Evolutionary conservation across 1,284 basidiomycete genomes (phyloP).

Genomic region (Rhodotorula mucilaginosa): DNA sequence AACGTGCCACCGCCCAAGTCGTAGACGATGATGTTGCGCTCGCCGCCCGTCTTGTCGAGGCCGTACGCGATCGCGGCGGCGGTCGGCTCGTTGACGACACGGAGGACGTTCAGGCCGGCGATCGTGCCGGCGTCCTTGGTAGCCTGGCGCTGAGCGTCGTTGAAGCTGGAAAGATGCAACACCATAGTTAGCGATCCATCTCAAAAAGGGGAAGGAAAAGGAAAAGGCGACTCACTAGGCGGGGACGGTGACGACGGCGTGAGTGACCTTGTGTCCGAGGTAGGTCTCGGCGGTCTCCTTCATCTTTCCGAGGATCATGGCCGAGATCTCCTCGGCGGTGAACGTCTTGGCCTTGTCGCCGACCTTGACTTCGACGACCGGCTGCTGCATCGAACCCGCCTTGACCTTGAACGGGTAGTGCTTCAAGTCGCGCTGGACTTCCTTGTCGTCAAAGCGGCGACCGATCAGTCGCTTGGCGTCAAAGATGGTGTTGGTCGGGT

Average conservation of each 20-base stretch:
- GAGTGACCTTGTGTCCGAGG: conserved; percentile 91
- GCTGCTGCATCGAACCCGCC: conserved; percentile 31
- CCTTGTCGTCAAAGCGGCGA: conserved; percentile 74
- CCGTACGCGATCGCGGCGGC: conserved; percentile 94
- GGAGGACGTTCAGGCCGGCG: conserved; percentile 90
- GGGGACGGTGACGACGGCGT: conserved; percentile 97
- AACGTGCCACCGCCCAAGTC: conserved; percentile 98
- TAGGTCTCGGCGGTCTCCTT: conserved; percentile 99
- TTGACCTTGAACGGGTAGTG: conserved; percentile 61
- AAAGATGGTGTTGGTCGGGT: conserved; percentile 90
- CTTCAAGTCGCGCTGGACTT: conserved; percentile 76
- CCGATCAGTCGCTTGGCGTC: conserved; percentile 95
- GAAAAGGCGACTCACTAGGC: conserved; percentile 58
- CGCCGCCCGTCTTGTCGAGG: conserved; percentile 86
- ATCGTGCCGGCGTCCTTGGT: conserved; percentile 98
- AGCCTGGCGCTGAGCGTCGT: conserved; percentile 97
- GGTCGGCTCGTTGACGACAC: conserved; percentile 99
- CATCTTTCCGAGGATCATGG: conserved; percentile 97
- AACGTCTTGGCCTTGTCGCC: conserved; percentile 40
- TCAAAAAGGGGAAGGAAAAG: not conserved
- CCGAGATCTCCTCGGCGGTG: conserved; percentile 78
- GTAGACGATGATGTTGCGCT: conserved; percentile 96
- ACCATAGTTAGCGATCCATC: not conserved
- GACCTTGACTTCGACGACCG: conserved; percentile 38
- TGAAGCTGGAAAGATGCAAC: conserved; percentile 58